Evolutionary conservation across 2,329 filamentous ascomycete species (phyloP).

Genomic region (Rhinocladiella mackenziei): DNA sequence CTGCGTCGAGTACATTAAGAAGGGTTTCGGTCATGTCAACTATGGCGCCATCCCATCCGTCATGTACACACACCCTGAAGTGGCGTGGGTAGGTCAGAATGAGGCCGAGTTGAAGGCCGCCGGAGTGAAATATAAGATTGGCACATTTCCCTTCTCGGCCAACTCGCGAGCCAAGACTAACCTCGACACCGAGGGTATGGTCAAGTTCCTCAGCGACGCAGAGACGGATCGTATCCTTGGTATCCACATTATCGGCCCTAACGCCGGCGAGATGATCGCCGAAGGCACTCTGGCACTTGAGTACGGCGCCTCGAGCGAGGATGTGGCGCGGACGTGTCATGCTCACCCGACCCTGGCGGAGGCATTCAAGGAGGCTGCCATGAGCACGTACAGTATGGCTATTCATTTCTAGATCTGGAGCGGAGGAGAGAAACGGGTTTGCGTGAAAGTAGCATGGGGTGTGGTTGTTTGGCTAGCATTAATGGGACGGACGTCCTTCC

Average conservation of each 20-base stretch:
- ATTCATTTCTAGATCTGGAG: slow-evolving; percentile 73
- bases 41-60: slow-evolving; percentile 96
- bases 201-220: slow-evolving; percentile 94
- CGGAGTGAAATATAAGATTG: slow-evolving; percentile 86
- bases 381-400: slow-evolving; percentile 92
- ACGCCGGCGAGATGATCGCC: slow-evolving; percentile 98
- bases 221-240: slow-evolving; percentile 95
- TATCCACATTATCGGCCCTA: slow-evolving; percentile 92
- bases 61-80: slow-evolving; percentile 99
- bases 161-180: slow-evolving; percentile 99
- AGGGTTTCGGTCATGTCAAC: slow-evolving; percentile 98
- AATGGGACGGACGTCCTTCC: too few relatives aligned
- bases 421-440: neutral
- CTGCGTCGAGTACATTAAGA: slow-evolving; percentile 93
- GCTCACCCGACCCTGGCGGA: slow-evolving; percentile 94
- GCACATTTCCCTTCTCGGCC: slow-evolving; percentile 94
- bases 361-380: slow-evolving; percentile 99
- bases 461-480: neutral
- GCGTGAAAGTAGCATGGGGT: neutral
- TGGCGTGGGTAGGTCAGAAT: slow-evolving; percentile 97
- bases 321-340: slow-evolving; percentile 91
- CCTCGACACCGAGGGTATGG: slow-evolving; percentile 88
- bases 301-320: slow-evolving; percentile 93
- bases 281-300: slow-evolving; percentile 93
- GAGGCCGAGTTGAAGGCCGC: slow-evolving; percentile 91